Percentiles rank a stretch among this genome's conserved stretches.
Evolutionary conservation across 1,284 basidiomycete genomes (phyloP).

Genomic region (Butyriboletus appendiculatus): DNA sequence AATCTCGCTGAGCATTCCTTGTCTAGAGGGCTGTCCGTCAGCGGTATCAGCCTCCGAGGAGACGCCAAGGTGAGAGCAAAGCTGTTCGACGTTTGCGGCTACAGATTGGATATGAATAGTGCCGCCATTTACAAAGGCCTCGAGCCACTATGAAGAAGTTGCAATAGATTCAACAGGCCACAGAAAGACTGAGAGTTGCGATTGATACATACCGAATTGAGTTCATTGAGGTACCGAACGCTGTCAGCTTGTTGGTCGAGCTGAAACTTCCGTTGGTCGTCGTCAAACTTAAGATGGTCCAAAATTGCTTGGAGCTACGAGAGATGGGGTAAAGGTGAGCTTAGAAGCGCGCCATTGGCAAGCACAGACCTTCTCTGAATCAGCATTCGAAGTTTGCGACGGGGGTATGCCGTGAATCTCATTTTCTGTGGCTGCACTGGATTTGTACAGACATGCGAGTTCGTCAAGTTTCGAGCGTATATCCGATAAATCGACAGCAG

Average conservation of each 20-base stretch:
- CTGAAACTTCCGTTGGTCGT: slow-evolving; percentile 47
- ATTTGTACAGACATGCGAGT: slow-evolving; percentile 24
- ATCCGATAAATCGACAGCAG: slow-evolving; percentile 20
- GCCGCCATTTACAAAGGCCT: slow-evolving; percentile 75
- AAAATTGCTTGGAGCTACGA: slow-evolving; percentile 46
- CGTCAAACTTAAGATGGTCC: slow-evolving; percentile 45
- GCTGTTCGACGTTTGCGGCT: slow-evolving; percentile 57
- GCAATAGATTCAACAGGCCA: background rate
- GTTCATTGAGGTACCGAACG: slow-evolving; percentile 71
- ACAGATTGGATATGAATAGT: slow-evolving; percentile 69
- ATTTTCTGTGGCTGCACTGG: slow-evolving; percentile 4
- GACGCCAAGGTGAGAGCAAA: slow-evolving; percentile 52
- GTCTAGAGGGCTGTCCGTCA: slow-evolving; percentile 1
- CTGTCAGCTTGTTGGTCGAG: slow-evolving; percentile 67
- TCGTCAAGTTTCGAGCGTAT: slow-evolving; percentile 34
- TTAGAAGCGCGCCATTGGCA: background rate
- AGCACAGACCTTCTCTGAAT: slow-evolving; percentile 26
- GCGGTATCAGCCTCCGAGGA: slow-evolving; percentile 12
- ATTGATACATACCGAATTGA: slow-evolving; percentile 54
- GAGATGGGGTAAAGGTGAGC: background rate
- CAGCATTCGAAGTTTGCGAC: slow-evolving; percentile 4
- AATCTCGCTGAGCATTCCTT: slow-evolving; percentile 29
- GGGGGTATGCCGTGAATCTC: background rate
- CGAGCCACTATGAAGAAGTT: slow-evolving; percentile 67
- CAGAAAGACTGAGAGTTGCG: background rate